Evolutionary conservation across 768 basidiomycete species (phyloP), one percentile per base, ranked within the genome.

Genomic region (Boletus vermiculosoides): DNA sequence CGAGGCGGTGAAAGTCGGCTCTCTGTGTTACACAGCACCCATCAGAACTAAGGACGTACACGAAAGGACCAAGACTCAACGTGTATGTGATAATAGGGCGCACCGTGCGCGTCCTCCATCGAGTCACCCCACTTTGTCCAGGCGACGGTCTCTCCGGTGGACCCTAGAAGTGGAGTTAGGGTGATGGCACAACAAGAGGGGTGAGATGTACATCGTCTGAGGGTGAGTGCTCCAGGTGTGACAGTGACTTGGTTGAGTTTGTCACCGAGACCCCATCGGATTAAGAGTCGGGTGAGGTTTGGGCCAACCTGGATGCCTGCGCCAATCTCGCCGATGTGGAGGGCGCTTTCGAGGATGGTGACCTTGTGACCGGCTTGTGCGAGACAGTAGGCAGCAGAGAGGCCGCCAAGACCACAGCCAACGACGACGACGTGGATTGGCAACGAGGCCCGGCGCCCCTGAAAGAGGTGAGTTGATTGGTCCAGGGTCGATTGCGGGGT

Each of bases 321-420:
- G 3, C 82, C 81, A 7, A 80, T 74, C 54, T 81, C 80, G 1
- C 78, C 60, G 15, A 80, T 68, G 4, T 60, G 52, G 0, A 60
- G 45, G 2, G 80, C 77, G 20, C 63, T 62, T 59, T 83, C 82
- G 37, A 83, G 68, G 48, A 83, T 68, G 31, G 79, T 80, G 50
- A 83, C 74, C 5, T 62, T 74, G 65, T 83, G 81, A 2, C 81
- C 81, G 0, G 77, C 75, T 20, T 72, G 70, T 4, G 78, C 78
- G 12, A 83, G 72, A 39, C 71, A 70, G 64, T 73, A 76, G 8
- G 79, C 81, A 2, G 78, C 74, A 2, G 78, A 63, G 31, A 83
- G 69, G 13, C 82, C 82, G 2, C 77, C 82, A 1, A 83, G 71
- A 13, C 82, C 82, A 44, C 78, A 79, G 5, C 82, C 81, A 13